Evolutionary conservation across 1,139 yeast genomes (phyloP), one percentile per base, ranked within the genome.

Genomic region (Yamadazyma kanchanaburiensis): DNA sequence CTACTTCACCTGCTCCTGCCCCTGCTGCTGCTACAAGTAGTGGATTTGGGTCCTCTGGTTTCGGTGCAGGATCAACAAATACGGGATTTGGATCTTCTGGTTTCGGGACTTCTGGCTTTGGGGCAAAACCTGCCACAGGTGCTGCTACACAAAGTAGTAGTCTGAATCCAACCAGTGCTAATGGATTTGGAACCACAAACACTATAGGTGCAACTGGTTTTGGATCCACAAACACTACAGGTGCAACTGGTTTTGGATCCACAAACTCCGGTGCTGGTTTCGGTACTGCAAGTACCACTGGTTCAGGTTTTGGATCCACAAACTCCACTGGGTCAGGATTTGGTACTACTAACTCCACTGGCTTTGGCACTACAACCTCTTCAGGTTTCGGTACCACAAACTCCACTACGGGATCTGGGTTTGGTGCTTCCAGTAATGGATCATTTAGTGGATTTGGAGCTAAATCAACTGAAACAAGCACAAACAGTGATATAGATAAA

Each of bases 401-500:
- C 16, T 32, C 41, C 11, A 15, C 35, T 20, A 25, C 35, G 15
- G 27, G 33, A 15, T 35, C 58, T 4, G 41, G 51, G 11, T 55
- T 52, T 42, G 55, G 53, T 16, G 21, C 28, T 18, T 8, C 11
- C 6, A 14, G 15, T 6, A 8, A 7, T 15, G 21, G 6, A n/a
- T n/a, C n/a, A n/a, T n/a, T n/a, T n/a, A n/a, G n/a, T n/a, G 26
- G 33, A 11, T 27, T 25, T 19, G 26, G 24, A 14, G 16, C 38
- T 3, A 26, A 29, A 16, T 27, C 38, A 9, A 20, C 24, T 26
- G 11, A 31, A 22, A 25, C 40, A 25, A 19, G 21, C 6, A 33
- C 8, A n/a, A n/a, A n/a, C n/a, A 50, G 79, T 8, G 57, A 73
- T 17, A 63, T 78, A 1, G 36, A 64, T 9, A 60, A 55, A 5